These are phyloP conservation scores for Trichosanthes cucumerina DNA, from an alignment of 306 rosid genomes.

Conservation along the genomic window DNA sequence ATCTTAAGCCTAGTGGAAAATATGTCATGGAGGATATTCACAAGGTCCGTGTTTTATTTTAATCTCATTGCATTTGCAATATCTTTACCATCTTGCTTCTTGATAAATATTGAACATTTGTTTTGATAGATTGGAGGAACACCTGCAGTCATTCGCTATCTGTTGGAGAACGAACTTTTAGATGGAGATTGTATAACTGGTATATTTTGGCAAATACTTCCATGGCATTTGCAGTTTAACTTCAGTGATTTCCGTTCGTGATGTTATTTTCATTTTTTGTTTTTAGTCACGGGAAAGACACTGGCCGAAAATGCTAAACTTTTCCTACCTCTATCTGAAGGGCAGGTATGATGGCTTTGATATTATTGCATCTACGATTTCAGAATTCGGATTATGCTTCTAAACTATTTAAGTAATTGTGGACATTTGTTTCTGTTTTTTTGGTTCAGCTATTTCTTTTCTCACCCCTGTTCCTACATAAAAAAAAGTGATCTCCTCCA, in stretches of 20 bases:
- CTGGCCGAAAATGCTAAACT: constrained; percentile 73
- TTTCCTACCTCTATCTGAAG: constrained; percentile 65
- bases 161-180: constrained; percentile 64
- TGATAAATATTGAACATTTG: background rate
- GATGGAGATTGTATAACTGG: constrained; percentile 93
- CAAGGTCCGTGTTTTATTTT: constrained; percentile 44
- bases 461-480: background rate
- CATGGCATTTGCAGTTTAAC: constrained; percentile 4
- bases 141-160: constrained; percentile 79
- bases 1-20: constrained; percentile 97
- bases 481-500: background rate
- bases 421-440: constrained; percentile 3
- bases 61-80: background rate
- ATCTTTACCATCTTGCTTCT: background rate
- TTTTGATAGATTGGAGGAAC: constrained; percentile 84
- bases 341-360: constrained; percentile 55
- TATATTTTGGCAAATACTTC: constrained; percentile 21
- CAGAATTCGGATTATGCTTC: background rate
- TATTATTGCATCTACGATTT: background rate
- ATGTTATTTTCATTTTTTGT: constrained; percentile 15
- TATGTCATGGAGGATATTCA: constrained; percentile 97
- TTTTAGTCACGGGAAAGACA: constrained; percentile 77
- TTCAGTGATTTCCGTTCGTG: constrained; percentile 11
- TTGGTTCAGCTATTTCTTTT: background rate
- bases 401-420: background rate